Evolutionary conservation across 306 rosid genomes (phyloP).

Genomic region (Pachyrhizus erosus): DNA sequence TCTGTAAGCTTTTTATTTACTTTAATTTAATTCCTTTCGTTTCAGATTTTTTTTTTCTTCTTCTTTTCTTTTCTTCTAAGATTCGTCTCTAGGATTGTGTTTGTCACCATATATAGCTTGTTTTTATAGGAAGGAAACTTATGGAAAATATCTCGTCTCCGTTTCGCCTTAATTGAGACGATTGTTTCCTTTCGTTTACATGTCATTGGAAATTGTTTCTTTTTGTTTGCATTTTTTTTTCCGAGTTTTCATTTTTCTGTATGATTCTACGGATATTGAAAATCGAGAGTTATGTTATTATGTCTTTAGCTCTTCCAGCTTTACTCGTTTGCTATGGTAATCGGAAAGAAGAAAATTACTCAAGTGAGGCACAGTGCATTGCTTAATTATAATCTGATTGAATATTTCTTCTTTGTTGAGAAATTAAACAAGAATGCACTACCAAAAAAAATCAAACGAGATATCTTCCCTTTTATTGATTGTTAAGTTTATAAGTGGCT

Average conservation of each 20-base stretch:
- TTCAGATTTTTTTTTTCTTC: background rate
- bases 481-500: background rate
- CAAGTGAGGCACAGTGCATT: background rate
- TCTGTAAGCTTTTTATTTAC: constrained; percentile 45
- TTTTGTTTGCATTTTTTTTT: background rate
- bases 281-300: background rate
- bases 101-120: background rate
- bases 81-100: constrained; percentile 21
- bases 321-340: background rate
- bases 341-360: background rate
- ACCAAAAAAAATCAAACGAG: too few species aligned
- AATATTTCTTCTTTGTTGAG: constrained; percentile 20
- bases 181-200: background rate
- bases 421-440: background rate
- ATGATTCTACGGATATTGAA: background rate
- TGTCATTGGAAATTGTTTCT: background rate
- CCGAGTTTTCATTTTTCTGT: background rate
- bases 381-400: background rate
- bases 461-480: background rate
- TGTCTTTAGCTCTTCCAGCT: background rate
- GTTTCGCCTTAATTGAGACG: constrained; percentile 2
- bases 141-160: background rate
- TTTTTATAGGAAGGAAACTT: constrained; percentile 14
- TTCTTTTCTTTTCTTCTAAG: constrained; percentile 6
- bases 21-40: background rate